These are phyloP conservation scores for Grifola frondosa DNA, from an alignment of 1,284 basidiomycete genomes.

Conservation along the genomic window DNA sequence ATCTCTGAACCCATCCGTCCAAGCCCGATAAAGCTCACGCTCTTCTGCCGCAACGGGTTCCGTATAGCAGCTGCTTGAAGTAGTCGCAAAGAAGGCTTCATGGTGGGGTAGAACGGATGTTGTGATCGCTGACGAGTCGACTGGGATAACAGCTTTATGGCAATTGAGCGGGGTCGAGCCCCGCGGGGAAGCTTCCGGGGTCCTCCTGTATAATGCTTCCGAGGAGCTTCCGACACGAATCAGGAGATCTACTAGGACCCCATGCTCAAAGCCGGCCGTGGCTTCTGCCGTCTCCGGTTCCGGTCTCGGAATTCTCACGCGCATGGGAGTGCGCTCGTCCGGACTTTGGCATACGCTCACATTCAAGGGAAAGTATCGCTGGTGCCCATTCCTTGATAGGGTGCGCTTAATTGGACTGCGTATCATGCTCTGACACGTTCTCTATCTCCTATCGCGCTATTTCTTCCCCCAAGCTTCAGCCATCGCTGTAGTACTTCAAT, in stretches of 20 bases:
- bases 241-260: conserved; percentile 1
- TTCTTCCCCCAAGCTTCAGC: conserved; percentile 4
- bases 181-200: conserved; percentile 21
- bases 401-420: too few relatives aligned
- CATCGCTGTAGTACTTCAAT: conserved; percentile 1
- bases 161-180: conserved; percentile 2
- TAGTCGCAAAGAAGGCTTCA: conserved; percentile 25
- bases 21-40: conserved; percentile 76
- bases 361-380: too few relatives aligned
- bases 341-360: too few relatives aligned
- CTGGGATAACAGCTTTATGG: background rate
- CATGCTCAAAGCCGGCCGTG: too few relatives aligned
- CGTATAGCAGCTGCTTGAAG: conserved; percentile 24
- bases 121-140: background rate
- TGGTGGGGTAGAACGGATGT: conserved; percentile 3
- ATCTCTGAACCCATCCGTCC: conserved; percentile 84
- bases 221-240: conserved; percentile 2
- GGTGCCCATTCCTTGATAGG: too few relatives aligned
- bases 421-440: conserved; percentile 22
- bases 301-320: conserved; percentile 4
- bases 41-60: conserved; percentile 42
- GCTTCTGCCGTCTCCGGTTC: too few relatives aligned
- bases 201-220: background rate
- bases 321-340: background rate
- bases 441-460: conserved; percentile 1